A percentile compares a stretch with the other conserved stretches of the same genome.
phyloP scores from a whole-genome alignment of 805 yeast species.

The Schizosaccharomyces japonicus region DNA sequence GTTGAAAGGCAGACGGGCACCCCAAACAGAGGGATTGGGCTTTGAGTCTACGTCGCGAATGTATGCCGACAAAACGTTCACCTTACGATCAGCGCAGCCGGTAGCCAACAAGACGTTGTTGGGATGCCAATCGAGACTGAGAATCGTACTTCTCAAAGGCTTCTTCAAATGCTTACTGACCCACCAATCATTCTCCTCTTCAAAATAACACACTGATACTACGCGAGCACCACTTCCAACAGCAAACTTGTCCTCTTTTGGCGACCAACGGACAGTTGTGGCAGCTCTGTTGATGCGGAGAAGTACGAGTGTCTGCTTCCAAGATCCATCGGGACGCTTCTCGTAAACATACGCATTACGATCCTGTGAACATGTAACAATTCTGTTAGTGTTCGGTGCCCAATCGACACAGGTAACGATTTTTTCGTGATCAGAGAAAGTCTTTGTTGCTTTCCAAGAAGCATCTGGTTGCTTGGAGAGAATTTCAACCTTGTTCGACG shows the following conservation, averaged over 20 bases:
- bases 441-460: constrained; percentile 8
- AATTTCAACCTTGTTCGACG: not conserved
- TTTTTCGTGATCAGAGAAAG: constrained; percentile 68
- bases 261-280: constrained; percentile 84
- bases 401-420: constrained; percentile 87
- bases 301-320: constrained; percentile 76
- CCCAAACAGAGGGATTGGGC: constrained; percentile 73
- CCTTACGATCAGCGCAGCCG: constrained; percentile 86
- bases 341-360: constrained; percentile 96
- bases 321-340: constrained; percentile 32
- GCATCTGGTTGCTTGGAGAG: not conserved
- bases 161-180: constrained; percentile 89
- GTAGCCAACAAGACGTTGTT: constrained; percentile 68
- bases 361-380: constrained; percentile 93
- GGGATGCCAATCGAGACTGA: constrained; percentile 77
- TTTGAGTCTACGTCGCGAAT: constrained; percentile 70
- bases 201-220: constrained; percentile 88
- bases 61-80: constrained; percentile 68
- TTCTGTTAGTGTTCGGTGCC: constrained; percentile 52
- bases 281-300: constrained; percentile 89
- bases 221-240: constrained; percentile 90
- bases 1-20: constrained; percentile 81
- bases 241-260: constrained; percentile 83
- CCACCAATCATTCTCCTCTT: constrained; percentile 97
- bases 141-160: constrained; percentile 72